Evolutionary conservation across 164 flowering plant species (phyloP).

Genomic region (Vitis rupestris): DNA sequence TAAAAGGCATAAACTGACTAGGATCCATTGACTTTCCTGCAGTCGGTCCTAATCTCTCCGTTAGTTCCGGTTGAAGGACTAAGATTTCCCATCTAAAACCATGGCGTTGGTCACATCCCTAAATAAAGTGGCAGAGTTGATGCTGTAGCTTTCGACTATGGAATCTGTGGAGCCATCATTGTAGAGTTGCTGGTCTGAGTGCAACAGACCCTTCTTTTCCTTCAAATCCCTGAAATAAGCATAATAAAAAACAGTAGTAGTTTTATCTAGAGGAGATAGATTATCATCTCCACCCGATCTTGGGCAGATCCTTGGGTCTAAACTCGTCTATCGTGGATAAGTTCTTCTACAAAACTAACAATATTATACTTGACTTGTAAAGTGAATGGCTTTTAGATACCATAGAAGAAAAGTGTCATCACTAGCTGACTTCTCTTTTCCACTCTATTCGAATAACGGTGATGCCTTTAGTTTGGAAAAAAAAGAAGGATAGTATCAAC

Average conservation of each 20-base stretch:
- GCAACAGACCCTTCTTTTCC: conserved; percentile 28
- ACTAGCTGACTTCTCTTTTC: too few relatives aligned
- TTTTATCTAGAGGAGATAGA: conserved; percentile 23
- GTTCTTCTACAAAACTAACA: too few relatives aligned
- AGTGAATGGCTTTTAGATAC: too few relatives aligned
- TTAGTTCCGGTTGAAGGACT: conserved; percentile 25
- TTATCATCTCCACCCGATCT: conserved; percentile 19
- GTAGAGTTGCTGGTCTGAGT: conserved; percentile 35
- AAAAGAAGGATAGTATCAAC: too few relatives aligned
- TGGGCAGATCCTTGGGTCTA: conserved; percentile 16
- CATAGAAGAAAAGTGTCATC: too few relatives aligned
- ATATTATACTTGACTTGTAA: too few relatives aligned
- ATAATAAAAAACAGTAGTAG: conserved; percentile 27
- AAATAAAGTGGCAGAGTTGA: conserved; percentile 15
- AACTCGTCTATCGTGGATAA: too few relatives aligned
- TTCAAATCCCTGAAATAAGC: conserved; percentile 25
- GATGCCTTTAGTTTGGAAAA: too few relatives aligned
- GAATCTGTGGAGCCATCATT: conserved; percentile 16
- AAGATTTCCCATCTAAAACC: conserved; percentile 35
- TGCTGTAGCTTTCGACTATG: conserved; percentile 20
- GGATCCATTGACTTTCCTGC: conserved; percentile 26
- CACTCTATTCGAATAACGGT: too few relatives aligned
- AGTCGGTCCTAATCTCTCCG: conserved; percentile 33
- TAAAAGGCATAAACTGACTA: too few relatives aligned
- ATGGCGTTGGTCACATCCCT: conserved; percentile 24